Evolutionary conservation across 108 stramenopile genomes (phyloP).

Genomic region (Fistulifera pelliculosa): DNA sequence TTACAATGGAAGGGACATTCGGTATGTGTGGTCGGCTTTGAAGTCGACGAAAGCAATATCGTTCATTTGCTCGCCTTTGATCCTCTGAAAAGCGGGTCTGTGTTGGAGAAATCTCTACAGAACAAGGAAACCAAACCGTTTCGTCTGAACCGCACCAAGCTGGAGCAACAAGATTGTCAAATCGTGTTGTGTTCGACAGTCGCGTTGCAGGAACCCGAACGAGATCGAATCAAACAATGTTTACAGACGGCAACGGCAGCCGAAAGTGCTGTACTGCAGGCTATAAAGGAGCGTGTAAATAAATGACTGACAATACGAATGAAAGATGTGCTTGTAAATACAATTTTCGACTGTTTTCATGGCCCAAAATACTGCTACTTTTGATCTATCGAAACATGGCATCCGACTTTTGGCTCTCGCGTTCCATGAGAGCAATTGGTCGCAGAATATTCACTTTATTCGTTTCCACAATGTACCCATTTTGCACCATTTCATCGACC

Average conservation of each 20-base stretch:
- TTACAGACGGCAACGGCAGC: not conserved
- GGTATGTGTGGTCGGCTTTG: slow-evolving; percentile 64
- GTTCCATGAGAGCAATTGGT: slow-evolving; percentile 85
- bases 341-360: no score
- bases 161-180: slow-evolving; percentile 5
- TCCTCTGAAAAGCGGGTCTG: slow-evolving; percentile 34
- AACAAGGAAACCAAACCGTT: slow-evolving; percentile 2
- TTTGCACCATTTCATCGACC: slow-evolving; percentile 94
- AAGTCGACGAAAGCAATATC: slow-evolving; percentile 5
- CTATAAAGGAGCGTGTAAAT: no score
- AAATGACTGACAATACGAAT: no score
- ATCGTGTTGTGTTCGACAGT: slow-evolving; percentile 5
- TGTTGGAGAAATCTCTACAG: slow-evolving; percentile 3
- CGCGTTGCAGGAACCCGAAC: not conserved
- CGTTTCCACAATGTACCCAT: slow-evolving; percentile 89
- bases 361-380: no score
- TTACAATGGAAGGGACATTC: slow-evolving; percentile 84
- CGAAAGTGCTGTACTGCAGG: not conserved
- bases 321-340: no score
- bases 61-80: slow-evolving; percentile 49
- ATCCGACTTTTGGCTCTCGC: slow-evolving; percentile 76
- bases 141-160: not conserved
- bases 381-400: slow-evolving; percentile 73
- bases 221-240: not conserved
- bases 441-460: slow-evolving; percentile 84